Base-by-base conservation (phyloP, 2,329 filamentous ascomycete species). In the Aspergillus udagawae region DNA sequence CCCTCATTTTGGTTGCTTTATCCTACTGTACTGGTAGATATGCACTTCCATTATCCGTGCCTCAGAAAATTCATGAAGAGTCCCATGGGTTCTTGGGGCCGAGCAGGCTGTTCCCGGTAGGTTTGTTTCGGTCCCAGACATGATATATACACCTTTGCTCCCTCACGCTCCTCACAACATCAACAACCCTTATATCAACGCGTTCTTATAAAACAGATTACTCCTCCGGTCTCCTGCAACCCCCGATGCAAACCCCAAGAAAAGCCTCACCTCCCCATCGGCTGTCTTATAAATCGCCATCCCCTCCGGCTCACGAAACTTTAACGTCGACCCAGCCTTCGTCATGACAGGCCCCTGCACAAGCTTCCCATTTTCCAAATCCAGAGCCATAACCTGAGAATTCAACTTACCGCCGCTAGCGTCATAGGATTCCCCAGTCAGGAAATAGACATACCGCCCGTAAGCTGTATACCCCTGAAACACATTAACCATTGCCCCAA, bases 241-340 rank as follows among this genome's bases (percentile, higher is more conserved):
- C 4, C 62, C 65, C 3, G 61, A 65, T 3, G 65, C 65, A 58
- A 65, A 66, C 23, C 61, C 65, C 32, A 66, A 41, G 54, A 65
- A 65, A 6, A 65, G 54, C 4, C 63, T 45, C 48, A 64, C 62
- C 44, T 66, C 59, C 1, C 62, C 63, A 5, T 14, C 58, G 3
- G 28, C 56, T 3, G 62, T 65, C 45, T 60, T 20, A 55, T 67
- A 67, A 12, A 67, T 56, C 1, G 60, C 64, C 59, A 67, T 38
- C 5, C 63, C 64, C 38, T 67, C 64, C 2, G 64, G 60, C 41
- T 65, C 64, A 1, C 64, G 59, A 42, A 62, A 67, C 2, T 12
- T 12, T 5, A 67, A 53, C 4, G 59, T 64, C 23, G 57, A 59
- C 1, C 64, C 60, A 1, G 63, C 63, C 25, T 60, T 63, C 3